Percentiles rank a stretch among this genome's conserved stretches.
These are phyloP conservation scores for Gynandropsis gynandra DNA, from an alignment of 345 rosid species.

Conservation along the genomic window DNA sequence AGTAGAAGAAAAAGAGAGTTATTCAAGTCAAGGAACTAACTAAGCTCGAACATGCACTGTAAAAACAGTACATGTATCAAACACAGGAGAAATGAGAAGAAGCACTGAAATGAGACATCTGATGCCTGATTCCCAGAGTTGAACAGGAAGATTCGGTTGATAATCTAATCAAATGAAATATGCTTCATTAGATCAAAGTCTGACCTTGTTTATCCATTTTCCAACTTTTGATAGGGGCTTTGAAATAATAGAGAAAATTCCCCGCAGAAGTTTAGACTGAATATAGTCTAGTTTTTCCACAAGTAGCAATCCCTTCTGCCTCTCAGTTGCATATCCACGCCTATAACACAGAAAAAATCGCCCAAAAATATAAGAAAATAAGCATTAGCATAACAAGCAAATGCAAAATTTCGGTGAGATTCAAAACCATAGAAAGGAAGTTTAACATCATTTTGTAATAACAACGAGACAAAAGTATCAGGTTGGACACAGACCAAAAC, in stretches of 20 bases:
- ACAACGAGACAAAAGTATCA: too few relatives aligned
- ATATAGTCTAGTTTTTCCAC: slow-evolving; percentile 88
- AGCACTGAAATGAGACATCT: background rate
- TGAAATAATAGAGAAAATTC: slow-evolving; percentile 52
- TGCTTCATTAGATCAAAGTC: background rate
- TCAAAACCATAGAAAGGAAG: background rate
- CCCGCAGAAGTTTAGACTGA: slow-evolving; percentile 71
- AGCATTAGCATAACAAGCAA: background rate
- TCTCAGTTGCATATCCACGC: slow-evolving; percentile 93
- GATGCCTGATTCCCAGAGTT: too few relatives aligned
- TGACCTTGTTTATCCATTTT: slow-evolving; percentile 63
- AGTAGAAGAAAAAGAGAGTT: slow-evolving; percentile 13
- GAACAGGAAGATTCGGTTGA: background rate
- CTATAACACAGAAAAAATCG: slow-evolving; percentile 35
- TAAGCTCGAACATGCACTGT: slow-evolving; percentile 1
- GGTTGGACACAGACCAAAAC: too few relatives aligned
- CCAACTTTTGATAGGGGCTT: slow-evolving; percentile 74
- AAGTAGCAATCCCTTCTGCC: slow-evolving; percentile 74
- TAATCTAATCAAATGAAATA: slow-evolving; percentile 9
- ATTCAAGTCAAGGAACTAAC: slow-evolving; percentile 10
- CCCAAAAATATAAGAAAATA: background rate
- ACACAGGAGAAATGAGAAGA: too few relatives aligned
- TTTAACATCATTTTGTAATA: too few relatives aligned
- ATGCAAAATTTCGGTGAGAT: background rate
- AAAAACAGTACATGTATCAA: slow-evolving; percentile 1